Base-by-base conservation (phyloP, 2,329 filamentous ascomycete species). In the Sarocladiaceae sp. region DNA sequence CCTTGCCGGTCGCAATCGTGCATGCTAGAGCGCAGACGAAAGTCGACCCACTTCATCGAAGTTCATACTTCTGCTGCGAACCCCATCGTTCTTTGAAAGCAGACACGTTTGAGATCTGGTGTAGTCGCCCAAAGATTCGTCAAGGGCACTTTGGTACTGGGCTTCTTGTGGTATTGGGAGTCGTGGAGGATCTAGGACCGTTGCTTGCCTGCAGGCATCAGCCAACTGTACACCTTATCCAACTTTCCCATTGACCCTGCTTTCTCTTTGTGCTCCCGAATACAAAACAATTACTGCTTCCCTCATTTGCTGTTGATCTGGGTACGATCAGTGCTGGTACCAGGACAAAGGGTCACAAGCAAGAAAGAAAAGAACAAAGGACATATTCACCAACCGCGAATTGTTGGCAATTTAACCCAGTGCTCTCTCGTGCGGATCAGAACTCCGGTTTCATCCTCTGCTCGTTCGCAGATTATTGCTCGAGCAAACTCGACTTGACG, bases 211-310 rank as follows among this genome's bases (percentile, higher is more conserved):
- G 54, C 53, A 56, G 58, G 60, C 57, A 53, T 54, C 53, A 53
- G 60, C 61, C 60, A 56, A 56, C 58, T 67, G 64, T 67, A 67
- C 62, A 63, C 59, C 57, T 63, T 63, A 61, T 60, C 63, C 56
- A 52, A 59, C 56, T 50, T 55, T 50, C 58, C 58, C 61, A 45
- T 55, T 57, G 45, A 57, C 56, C 60, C 58, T 58, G 57, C 40
- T 10, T 58, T 63, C 56, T 56, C 48, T 53, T 51, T 58, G 54
- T 57, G 56, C 52, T 53, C 57, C 56, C 57, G 63, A 64, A 57
- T 65, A 69, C 67, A 73, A 72, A 43, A 43, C 21, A 33, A 32
- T 33, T 21, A 43, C 23, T 41, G 21, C 26, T 24, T 24, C 37
- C 18, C 27, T 16, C 33, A 45, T 26, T 43, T 40, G 21, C 40